These are phyloP conservation scores for Trichoderma citrinoviride DNA, from an alignment of 2,329 filamentous ascomycete species.

Conservation along the genomic window DNA sequence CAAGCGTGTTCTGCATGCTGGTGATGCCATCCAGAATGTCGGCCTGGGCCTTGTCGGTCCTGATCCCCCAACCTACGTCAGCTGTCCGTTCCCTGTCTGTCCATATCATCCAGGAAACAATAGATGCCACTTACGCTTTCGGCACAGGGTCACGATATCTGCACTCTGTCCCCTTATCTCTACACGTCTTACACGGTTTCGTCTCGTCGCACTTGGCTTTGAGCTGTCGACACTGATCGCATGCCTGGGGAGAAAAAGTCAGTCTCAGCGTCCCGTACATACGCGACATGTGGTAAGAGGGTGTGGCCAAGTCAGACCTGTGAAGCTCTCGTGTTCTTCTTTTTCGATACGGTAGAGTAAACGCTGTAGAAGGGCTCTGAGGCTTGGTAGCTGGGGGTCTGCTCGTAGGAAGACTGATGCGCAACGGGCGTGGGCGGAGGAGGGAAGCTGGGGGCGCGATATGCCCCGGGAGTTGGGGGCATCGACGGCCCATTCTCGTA, in stretches of 20 bases:
- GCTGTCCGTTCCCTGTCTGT: neutral
- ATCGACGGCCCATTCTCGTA: constrained; percentile 49
- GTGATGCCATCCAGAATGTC: constrained; percentile 59
- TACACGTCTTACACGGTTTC: constrained; percentile 80
- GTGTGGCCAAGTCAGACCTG: constrained; percentile 45
- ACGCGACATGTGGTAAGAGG: neutral
- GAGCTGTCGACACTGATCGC: constrained; percentile 80
- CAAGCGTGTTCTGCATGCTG: constrained; percentile 40
- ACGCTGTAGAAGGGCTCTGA: constrained; percentile 42
- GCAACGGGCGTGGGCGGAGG: constrained; percentile 41
- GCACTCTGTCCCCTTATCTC: constrained; percentile 79
- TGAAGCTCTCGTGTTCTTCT: constrained; percentile 64
- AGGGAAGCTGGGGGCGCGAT: constrained; percentile 42
- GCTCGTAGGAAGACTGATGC: constrained; percentile 41
- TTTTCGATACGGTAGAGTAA: constrained; percentile 44
- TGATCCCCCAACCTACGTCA: constrained; percentile 27
- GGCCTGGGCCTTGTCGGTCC: constrained; percentile 58
- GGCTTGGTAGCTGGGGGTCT: constrained; percentile 31
- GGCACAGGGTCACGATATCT: constrained; percentile 88
- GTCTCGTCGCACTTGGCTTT: constrained; percentile 93
- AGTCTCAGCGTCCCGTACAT: constrained; percentile 10
- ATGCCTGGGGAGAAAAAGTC: constrained; percentile 65
- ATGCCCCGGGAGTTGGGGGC: constrained; percentile 45
- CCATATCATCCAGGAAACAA: neutral
- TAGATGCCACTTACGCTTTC: constrained; percentile 68